Conservation (phyloP, 495 filamentous ascomycete species). For the Penicillium roqueforti region DNA sequence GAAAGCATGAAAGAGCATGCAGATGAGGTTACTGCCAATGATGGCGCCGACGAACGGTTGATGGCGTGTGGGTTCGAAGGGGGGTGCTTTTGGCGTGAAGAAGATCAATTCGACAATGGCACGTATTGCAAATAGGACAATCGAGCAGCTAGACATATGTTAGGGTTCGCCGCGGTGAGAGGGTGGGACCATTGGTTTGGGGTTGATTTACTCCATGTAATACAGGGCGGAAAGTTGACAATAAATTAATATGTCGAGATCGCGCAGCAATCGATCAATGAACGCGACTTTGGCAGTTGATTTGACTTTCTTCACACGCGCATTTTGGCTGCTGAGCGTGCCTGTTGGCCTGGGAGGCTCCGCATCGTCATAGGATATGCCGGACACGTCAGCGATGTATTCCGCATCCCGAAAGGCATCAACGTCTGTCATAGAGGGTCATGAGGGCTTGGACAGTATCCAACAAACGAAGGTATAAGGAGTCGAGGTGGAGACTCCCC, state of each 20-base stretch:
- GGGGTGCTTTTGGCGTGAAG: constrained; percentile 72
- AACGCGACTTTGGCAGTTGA: constrained; percentile 49
- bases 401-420: constrained; percentile 51
- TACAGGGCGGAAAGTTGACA: constrained; percentile 77
- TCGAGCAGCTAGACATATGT: constrained; percentile 60
- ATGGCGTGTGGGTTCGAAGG: constrained; percentile 57
- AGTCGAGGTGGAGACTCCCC: constrained; percentile 11
- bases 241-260: constrained; percentile 77
- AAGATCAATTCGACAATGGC: constrained; percentile 67
- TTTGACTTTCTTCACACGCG: constrained; percentile 38
- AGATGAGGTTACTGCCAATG: constrained; percentile 64
- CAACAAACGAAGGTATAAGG: constrained; percentile 10
- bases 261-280: constrained; percentile 64
- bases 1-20: constrained; percentile 66
- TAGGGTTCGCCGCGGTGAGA: constrained; percentile 1
- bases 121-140: constrained; percentile 66
- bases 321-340: constrained; percentile 24
- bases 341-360: constrained; percentile 14
- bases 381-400: constrained; percentile 49
- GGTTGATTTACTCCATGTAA: constrained; percentile 75
- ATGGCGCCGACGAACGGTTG: constrained; percentile 68
- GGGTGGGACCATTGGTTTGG: background rate
- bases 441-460: constrained; percentile 37
- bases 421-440: constrained; percentile 50
- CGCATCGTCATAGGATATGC: constrained; percentile 36